phyloP scores from a whole-genome alignment of 75 land plant species.

The Pinus tabuliformis region DNA sequence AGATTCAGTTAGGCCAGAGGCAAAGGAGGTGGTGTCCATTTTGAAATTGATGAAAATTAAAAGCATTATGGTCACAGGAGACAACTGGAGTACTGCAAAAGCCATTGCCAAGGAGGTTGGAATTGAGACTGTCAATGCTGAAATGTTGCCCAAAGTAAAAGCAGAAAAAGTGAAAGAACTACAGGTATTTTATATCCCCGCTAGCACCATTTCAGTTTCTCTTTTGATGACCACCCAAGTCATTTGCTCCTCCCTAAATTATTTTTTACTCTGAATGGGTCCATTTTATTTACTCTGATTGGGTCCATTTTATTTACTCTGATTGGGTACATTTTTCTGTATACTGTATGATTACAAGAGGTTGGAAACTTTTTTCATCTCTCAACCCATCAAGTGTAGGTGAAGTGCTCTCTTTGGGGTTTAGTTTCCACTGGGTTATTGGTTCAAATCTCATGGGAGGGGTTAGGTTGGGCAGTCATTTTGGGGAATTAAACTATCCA shows the following conservation, averaged over 20 bases:
- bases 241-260: not conserved
- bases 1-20: constrained; percentile 21
- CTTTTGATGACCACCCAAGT: not conserved
- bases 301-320: too few species aligned
- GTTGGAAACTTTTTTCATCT: not conserved
- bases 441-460: too few species aligned
- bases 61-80: constrained; percentile 73
- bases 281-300: too few species aligned
- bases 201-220: too few species aligned
- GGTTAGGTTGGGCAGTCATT: too few species aligned
- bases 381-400: not conserved
- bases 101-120: constrained; percentile 75
- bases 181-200: not conserved
- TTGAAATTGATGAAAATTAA: constrained; percentile 63
- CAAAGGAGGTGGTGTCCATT: constrained; percentile 46
- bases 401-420: too few species aligned
- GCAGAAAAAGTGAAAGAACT: constrained; percentile 85
- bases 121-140: constrained; percentile 69
- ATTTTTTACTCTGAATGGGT: not conserved
- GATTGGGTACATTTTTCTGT: not conserved
- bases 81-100: constrained; percentile 80
- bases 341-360: not conserved
- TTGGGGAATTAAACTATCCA: too few species aligned
- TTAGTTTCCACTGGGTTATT: too few species aligned
- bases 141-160: constrained; percentile 69